These are phyloP conservation scores for Fraxinus latifolia DNA, from an alignment of 305 asterid species.

Conservation along the genomic window DNA sequence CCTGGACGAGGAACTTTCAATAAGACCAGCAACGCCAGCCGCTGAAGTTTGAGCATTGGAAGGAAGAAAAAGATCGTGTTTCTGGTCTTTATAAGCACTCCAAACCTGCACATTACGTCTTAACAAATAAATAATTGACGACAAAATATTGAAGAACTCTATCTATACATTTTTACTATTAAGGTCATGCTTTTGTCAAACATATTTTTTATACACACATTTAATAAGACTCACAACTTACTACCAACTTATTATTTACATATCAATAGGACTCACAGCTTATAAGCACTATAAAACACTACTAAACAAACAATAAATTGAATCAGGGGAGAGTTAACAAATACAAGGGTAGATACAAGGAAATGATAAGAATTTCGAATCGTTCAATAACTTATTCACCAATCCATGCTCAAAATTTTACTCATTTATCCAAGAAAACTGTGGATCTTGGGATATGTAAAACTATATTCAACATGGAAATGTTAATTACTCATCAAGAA, in stretches of 20 bases:
- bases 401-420: background rate
- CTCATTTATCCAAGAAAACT: background rate
- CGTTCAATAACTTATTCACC: background rate
- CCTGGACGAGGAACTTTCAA: conserved; percentile 79
- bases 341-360: background rate
- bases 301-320: background rate
- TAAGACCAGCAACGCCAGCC: conserved; percentile 96
- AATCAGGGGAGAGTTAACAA: background rate
- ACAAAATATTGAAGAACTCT: background rate
- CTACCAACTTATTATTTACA: background rate
- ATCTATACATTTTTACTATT: background rate
- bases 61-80: conserved; percentile 94
- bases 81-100: conserved; percentile 96
- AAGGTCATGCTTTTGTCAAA: background rate
- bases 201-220: background rate
- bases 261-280: background rate
- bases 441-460: background rate
- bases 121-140: background rate
- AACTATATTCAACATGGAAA: background rate
- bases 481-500: background rate
- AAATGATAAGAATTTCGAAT: background rate
- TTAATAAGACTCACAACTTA: background rate
- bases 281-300: background rate
- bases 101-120: conserved; percentile 60
- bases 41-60: conserved; percentile 96